Conservation (phyloP, 1,284 basidiomycete species). For the Cryptococcus hybrid region DNA sequence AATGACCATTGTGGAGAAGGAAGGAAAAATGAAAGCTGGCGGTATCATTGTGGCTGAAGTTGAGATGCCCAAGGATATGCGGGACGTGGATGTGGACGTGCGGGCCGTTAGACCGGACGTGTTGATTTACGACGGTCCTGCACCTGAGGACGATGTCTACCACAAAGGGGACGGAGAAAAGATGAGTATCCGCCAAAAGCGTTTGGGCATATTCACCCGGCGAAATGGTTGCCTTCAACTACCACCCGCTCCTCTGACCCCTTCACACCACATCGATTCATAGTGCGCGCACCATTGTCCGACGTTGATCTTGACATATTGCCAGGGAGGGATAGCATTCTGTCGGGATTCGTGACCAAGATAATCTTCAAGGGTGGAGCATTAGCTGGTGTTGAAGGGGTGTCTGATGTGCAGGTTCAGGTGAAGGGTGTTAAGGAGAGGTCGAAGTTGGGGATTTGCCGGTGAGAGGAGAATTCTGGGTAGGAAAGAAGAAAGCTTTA, state of each 20-base stretch:
- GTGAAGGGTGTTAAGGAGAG: conserved; percentile 28
- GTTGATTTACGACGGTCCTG: conserved; percentile 44
- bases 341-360: conserved; percentile 47
- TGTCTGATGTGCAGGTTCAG: conserved; percentile 32
- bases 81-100: conserved; percentile 33
- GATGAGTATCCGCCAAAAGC: conserved; percentile 21
- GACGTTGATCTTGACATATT: conserved; percentile 45
- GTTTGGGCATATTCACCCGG: conserved; percentile 33
- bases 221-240: conserved; percentile 21
- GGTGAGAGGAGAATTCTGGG: conserved; percentile 43
- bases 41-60: conserved; percentile 45
- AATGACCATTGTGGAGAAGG: conserved; percentile 40
- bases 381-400: conserved; percentile 44
- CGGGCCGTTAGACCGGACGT: conserved; percentile 43
- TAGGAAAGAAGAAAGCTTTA: conserved; percentile 28
- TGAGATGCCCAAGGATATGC: conserved; percentile 36
- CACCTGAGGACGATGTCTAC: conserved; percentile 16
- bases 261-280: conserved; percentile 20
- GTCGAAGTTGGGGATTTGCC: conserved; percentile 36
- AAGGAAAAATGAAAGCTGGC: conserved; percentile 38
- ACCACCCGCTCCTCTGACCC: conserved; percentile 22
- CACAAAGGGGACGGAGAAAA: conserved; percentile 6
- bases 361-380: conserved; percentile 49
- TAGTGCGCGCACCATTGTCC: conserved; percentile 40
- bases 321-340: conserved; percentile 35